phyloP scores from a whole-genome alignment of 148 eudicot species.

The Amaranthus cruentus region DNA sequence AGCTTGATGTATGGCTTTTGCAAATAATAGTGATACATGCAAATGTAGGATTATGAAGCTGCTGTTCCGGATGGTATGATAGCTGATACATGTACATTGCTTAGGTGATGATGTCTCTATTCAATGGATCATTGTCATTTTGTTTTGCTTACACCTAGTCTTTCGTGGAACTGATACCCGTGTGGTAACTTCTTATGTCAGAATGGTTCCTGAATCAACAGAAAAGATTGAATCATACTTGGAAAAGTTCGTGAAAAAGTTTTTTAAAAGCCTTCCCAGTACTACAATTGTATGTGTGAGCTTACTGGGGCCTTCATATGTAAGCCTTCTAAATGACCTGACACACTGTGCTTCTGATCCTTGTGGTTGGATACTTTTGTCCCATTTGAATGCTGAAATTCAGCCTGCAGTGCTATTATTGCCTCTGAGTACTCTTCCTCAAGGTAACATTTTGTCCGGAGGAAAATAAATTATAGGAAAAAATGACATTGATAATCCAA shows the following conservation, averaged over 20 bases:
- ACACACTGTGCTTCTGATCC: conserved; percentile 28
- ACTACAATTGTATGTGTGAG: conserved; percentile 66
- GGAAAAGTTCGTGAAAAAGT: conserved; percentile 40
- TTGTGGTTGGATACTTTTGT: conserved; percentile 63
- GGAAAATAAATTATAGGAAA: too few species aligned
- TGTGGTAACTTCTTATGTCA: conserved; percentile 32
- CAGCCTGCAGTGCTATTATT: conserved; percentile 62
- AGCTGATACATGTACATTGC: conserved; percentile 23
- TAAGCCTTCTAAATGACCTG: conserved; percentile 52
- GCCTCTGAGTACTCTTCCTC: conserved; percentile 49
- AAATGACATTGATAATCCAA: too few species aligned
- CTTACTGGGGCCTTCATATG: conserved; percentile 57
- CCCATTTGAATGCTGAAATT: conserved; percentile 55
- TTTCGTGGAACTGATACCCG: conserved; percentile 10
- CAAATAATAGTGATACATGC: not conserved
- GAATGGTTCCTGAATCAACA: conserved; percentile 52
- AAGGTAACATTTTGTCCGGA: conserved; percentile 31
- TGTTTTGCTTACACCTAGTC: not conserved
- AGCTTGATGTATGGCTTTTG: not conserved
- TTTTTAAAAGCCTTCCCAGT: conserved; percentile 62
- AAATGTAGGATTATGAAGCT: conserved; percentile 43
- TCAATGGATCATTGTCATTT: not conserved
- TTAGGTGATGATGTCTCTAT: conserved; percentile 31
- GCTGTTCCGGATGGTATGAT: conserved; percentile 20
- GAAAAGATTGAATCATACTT: conserved; percentile 41